Evolutionary conservation across 305 asterid species (phyloP), one percentile per base, ranked within the genome.

Genomic region (Fraxinus albicans): DNA sequence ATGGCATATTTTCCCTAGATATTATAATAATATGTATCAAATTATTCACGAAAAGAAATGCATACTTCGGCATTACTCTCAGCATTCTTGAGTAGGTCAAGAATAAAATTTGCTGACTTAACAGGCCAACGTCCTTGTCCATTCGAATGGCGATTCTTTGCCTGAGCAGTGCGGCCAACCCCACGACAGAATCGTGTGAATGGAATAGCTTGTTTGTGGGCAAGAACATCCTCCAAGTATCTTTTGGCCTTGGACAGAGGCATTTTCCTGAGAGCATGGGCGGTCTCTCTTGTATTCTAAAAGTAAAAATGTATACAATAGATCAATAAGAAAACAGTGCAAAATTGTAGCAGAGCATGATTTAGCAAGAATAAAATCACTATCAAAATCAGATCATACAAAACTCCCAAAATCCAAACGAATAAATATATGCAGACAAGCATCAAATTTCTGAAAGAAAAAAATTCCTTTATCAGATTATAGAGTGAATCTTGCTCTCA

Each of bases 81-180:
- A 73, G 97, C 97, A 81, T 94, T 94, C 89, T 94, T 94, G 1
- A 94, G 92, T 81, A 94, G 86, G 79, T 94, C 97, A 80, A 94
- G 73, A 79, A 94, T 91, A 76, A 92, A 90, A 83, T 85, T 89
- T 2, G 97, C 98, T 50, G 98, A 94, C 77, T 94, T 94, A 2
- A 82, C 95, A 15, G 97, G 98, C 98, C 97, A 94, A 3, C 98
- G 89, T 0, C 98, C 98, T 87, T 94, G 98, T 47, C 98, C 97
- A 77, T 94, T 94, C 4, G 98, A 91, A 70, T 92, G 98, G 50
- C 98, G 85, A 84, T 87, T 94, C 89, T 94, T 94, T 8, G 98
- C 98, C 82, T 92, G 98, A 19, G 98, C 98, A 75, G 95, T 92
- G 73, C 95, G 86, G 3, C 97, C 97, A 4, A 92, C 98, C 79